Base-by-base conservation (phyloP, 1,284 basidiomycete genomes). In the Cryptococcus sp. region DNA sequence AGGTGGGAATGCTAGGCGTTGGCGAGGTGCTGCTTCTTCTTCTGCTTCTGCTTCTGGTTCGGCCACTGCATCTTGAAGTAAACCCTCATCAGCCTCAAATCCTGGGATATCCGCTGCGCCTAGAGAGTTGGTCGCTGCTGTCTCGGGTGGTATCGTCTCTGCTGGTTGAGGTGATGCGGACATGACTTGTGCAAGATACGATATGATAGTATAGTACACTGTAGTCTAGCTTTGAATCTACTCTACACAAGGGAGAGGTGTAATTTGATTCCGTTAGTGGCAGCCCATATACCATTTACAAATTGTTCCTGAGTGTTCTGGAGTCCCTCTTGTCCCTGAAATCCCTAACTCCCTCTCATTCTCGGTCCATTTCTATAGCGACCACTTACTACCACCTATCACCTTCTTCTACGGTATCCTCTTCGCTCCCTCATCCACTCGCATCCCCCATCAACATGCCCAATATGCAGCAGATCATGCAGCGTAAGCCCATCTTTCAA, bases 371-470 rank as follows among this genome's bases (percentile, higher is more conserved):
- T 16, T 34, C 16, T 9, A 34, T 16, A 9, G 32, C 9, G n/a
- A 16, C 32, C 32, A 34, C 16, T 9, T 34, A 34, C 32, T 16
- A 13, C 39, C 9, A n/a, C 39, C 39, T 19, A 41, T 19, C 19
- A 7, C 18, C 18, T 9, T 41, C 39, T 41, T 14, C 19, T 19
- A 13, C 39, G 19, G 19, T 9, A 14, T 41, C 19, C 39, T 41
- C 11, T 19, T 21, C 39, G 11, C 9, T 41, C 39, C 19, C 16
- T 34, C 9, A 9, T 16, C 9, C 32, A 9, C 10, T 34, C 32
- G 16, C 10, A 34, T 16, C 32, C 9, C 10, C 16, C 32, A 34
- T 50, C 56, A 69, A 46, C 39, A 74, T 74, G 72, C 70, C 68
- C 43, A 50, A 57, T 36, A 32, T 60, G 16, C 56, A 64, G 18